Evolutionary conservation across 345 rosid species (phyloP).

Genomic region (Passiflora organensis): DNA sequence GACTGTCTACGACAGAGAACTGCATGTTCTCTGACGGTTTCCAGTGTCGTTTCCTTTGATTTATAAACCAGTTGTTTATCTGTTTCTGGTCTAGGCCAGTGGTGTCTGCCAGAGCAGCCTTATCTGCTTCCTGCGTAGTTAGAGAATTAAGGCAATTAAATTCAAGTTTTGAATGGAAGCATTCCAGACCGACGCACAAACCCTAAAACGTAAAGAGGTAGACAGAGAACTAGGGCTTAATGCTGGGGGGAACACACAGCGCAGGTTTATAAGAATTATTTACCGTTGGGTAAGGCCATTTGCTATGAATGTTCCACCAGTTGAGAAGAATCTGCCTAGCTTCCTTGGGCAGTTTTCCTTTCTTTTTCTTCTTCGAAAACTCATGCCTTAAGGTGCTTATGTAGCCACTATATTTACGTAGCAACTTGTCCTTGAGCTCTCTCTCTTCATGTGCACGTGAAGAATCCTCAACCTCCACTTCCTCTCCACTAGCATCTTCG

Average conservation of each 20-base stretch:
- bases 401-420: constrained; percentile 40
- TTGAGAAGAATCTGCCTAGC: constrained; percentile 40
- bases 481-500: constrained; percentile 38
- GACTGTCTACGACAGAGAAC: constrained; percentile 37
- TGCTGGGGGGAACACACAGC: too few relatives aligned
- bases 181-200: too few relatives aligned
- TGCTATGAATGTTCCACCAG: constrained; percentile 53
- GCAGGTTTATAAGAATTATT: background rate
- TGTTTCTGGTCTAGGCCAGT: constrained; percentile 56
- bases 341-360: constrained; percentile 49
- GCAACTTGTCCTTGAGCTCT: constrained; percentile 40
- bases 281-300: constrained; percentile 66
- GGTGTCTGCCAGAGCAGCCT: constrained; percentile 39
- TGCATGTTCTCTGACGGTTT: constrained; percentile 51
- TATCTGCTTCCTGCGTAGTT: constrained; percentile 41
- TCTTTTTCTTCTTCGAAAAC: constrained; percentile 52
- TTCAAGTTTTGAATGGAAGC: too few relatives aligned
- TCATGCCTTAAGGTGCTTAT: constrained; percentile 41
- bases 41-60: constrained; percentile 64
- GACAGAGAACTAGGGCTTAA: too few relatives aligned
- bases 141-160: background rate
- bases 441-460: constrained; percentile 21
- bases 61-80: constrained; percentile 63
- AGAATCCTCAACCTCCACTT: constrained; percentile 21
- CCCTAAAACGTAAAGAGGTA: too few relatives aligned